These are phyloP conservation scores for Antitrichia curtipendula DNA, from an alignment of 225 moss, liverwort and hornwort genomes.

Conservation along the genomic window DNA sequence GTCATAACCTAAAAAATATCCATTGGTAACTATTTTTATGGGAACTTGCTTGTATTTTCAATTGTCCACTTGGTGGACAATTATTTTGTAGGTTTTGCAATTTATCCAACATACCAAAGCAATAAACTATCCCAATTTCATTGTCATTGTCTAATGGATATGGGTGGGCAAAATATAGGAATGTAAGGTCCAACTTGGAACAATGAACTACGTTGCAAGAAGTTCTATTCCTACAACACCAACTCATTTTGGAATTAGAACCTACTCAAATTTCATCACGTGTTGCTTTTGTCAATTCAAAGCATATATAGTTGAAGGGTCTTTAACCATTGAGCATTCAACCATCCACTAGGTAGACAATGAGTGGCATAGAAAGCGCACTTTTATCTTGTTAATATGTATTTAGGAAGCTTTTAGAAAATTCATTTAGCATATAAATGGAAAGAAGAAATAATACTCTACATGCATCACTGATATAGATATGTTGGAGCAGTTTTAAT, in stretches of 20 bases:
- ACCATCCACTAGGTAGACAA: accelerated
- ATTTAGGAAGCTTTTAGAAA: not conserved
- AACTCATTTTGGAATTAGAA: not conserved
- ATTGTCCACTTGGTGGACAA: accelerated
- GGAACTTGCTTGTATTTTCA: not conserved
- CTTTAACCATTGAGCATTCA: too few relatives aligned
- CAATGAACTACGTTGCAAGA: accelerated
- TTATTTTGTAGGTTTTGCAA: not conserved
- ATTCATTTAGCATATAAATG: not conserved
- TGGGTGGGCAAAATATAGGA: accelerated
- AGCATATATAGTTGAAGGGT: not conserved
- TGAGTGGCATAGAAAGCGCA: not conserved
- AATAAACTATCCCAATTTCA: not conserved
- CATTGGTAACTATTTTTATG: not conserved
- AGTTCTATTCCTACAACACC: not conserved
- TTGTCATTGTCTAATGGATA: not conserved
- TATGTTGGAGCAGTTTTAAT: not conserved
- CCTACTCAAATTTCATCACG: not conserved
- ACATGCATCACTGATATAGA: not conserved
- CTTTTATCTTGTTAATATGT: accelerated
- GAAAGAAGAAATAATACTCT: too few relatives aligned
- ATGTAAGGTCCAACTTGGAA: not conserved
- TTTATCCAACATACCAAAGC: not conserved
- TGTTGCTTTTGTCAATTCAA: not conserved
- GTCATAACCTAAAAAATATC: not conserved